Percentiles rank a stretch among this genome's conserved stretches.
phyloP scores from a whole-genome alignment of 257 asterid species.

The Lantana camara region DNA sequence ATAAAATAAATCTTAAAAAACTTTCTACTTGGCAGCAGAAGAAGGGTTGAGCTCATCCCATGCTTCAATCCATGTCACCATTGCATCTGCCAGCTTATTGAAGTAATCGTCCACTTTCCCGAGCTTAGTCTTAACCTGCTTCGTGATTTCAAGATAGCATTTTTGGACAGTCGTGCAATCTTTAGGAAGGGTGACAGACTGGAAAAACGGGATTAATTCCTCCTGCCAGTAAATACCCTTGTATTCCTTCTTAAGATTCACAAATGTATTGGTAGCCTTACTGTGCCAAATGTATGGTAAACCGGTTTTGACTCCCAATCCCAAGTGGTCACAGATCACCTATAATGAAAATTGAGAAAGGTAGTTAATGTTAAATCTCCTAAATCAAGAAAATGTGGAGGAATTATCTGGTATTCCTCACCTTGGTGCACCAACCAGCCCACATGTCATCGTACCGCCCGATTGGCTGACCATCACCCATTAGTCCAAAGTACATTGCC shows the following conservation, averaged over 20 bases:
- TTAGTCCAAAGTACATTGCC: slow-evolving; percentile 53
- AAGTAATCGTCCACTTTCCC: slow-evolving; percentile 52
- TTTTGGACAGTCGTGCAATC: slow-evolving; percentile 51
- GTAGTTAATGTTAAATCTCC: background rate
- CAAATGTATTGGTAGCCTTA: slow-evolving; percentile 55
- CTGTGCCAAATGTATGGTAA: slow-evolving; percentile 62
- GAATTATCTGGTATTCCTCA: slow-evolving; percentile 2
- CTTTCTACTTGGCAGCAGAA: slow-evolving; percentile 20
- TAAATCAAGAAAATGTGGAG: background rate
- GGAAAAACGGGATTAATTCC: slow-evolving; percentile 57
- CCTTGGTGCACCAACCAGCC: slow-evolving; percentile 61
- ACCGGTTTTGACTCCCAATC: slow-evolving; percentile 50
- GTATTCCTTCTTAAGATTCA: slow-evolving; percentile 54
- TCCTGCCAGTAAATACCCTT: slow-evolving; percentile 63
- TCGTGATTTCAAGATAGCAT: slow-evolving; percentile 51
- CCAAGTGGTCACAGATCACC: slow-evolving; percentile 57
- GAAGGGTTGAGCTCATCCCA: slow-evolving; percentile 52
- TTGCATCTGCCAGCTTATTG: slow-evolving; percentile 49
- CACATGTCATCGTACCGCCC: slow-evolving; percentile 57
- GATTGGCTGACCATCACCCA: slow-evolving; percentile 57
- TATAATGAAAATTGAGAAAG: background rate
- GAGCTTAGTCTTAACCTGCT: slow-evolving; percentile 50
- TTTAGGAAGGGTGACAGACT: slow-evolving; percentile 38
- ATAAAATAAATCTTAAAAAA: background rate
- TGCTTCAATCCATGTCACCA: slow-evolving; percentile 51